phyloP scores from a whole-genome alignment of 2,329 filamentous ascomycete species.

The Colletotrichum eleusines region DNA sequence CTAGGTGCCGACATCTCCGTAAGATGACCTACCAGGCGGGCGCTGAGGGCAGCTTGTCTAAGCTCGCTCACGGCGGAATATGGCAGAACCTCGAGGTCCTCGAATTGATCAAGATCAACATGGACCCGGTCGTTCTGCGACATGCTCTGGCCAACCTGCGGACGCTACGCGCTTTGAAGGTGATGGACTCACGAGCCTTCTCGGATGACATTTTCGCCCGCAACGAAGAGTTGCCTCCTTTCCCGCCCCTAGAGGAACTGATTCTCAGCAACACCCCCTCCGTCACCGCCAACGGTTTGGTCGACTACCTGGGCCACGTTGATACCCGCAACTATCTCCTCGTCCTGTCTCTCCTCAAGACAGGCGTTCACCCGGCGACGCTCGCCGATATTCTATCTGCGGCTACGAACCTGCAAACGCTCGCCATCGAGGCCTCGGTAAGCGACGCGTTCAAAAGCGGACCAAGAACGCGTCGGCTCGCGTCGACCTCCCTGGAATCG shows the following conservation, averaged over 20 bases:
- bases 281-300: slow-evolving; percentile 78
- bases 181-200: slow-evolving; percentile 76
- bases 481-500: slow-evolving; percentile 75
- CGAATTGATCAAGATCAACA: slow-evolving; percentile 74
- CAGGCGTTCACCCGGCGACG: slow-evolving; percentile 73
- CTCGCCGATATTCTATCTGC: slow-evolving; percentile 72
- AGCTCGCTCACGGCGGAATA: slow-evolving; percentile 71
- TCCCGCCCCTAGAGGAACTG: slow-evolving; percentile 81
- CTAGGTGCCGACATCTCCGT: slow-evolving; percentile 83
- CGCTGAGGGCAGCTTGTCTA: slow-evolving; percentile 81
- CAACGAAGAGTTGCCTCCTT: slow-evolving; percentile 74
- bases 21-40: slow-evolving; percentile 90
- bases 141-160: slow-evolving; percentile 77
- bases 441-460: slow-evolving; percentile 62
- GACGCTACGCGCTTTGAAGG: slow-evolving; percentile 78
- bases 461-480: slow-evolving; percentile 68
- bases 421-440: slow-evolving; percentile 66
- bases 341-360: slow-evolving; percentile 77
- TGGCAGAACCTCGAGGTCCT: slow-evolving; percentile 81
- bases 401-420: slow-evolving; percentile 68
- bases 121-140: slow-evolving; percentile 79
- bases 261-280: slow-evolving; percentile 78
- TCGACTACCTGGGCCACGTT: slow-evolving; percentile 72
- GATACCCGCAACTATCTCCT: slow-evolving; percentile 71
- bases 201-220: slow-evolving; percentile 82